A percentile compares a stretch with the other conserved stretches of the same genome.
These are phyloP conservation scores for Wallacemonas sp. DNA, from an alignment of 208 protist species.

Conservation along the genomic window DNA sequence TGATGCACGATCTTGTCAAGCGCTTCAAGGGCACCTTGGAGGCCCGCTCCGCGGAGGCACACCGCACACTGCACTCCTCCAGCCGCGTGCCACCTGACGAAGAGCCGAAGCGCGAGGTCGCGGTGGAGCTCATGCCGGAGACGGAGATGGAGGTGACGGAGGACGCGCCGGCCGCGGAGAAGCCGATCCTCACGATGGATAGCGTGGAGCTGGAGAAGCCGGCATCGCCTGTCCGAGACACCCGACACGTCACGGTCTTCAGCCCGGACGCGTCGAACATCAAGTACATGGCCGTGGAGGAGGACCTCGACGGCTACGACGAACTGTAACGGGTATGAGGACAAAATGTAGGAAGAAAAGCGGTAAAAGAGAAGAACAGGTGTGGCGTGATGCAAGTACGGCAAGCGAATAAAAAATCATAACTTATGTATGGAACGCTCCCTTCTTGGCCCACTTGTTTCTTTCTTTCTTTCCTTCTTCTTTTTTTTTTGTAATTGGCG, in stretches of 20 bases:
- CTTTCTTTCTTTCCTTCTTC: no score
- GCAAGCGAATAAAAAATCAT: no score
- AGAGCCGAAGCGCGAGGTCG: not conserved
- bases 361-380: no score
- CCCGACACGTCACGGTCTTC: not conserved
- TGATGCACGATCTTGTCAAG: slow-evolving; percentile 4
- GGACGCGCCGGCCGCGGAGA: not conserved
- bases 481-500: no score
- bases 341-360: no score
- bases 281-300: slow-evolving; percentile 1
- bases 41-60: not conserved
- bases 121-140: not conserved
- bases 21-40: slow-evolving; percentile 5
- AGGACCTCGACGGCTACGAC: slow-evolving; percentile 1
- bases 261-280: not conserved
- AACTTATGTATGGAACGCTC: no score
- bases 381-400: no score
- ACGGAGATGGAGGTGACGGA: not conserved
- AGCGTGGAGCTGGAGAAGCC: not conserved
- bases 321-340: not conserved
- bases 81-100: slow-evolving; percentile 8
- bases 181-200: not conserved
- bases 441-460: no score
- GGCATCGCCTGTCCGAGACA: not conserved
- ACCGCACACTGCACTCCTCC: slow-evolving; percentile 3